Evolutionary conservation across 2,329 filamentous ascomycete genomes (phyloP).

Genomic region (Phyllachora maydis): DNA sequence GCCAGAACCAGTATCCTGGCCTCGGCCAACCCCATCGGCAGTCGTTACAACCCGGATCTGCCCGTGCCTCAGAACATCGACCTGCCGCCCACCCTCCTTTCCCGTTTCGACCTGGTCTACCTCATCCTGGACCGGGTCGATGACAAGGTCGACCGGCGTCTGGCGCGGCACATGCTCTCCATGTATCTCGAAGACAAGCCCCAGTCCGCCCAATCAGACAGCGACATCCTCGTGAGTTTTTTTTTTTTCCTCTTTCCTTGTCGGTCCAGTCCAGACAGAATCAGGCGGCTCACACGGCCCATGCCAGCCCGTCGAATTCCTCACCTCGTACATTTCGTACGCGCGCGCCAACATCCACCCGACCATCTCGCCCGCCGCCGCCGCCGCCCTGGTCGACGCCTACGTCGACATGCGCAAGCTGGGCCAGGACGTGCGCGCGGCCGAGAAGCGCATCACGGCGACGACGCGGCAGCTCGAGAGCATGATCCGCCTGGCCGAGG

Average conservation of each 20-base stretch:
- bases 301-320: constrained; percentile 84
- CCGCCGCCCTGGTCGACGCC: constrained; percentile 74
- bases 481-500: constrained; percentile 90
- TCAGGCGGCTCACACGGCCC: constrained; percentile 49
- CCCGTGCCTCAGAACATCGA: constrained; percentile 98
- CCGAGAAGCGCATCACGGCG: constrained; percentile 82
- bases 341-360: constrained; percentile 85
- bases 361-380: constrained; percentile 72
- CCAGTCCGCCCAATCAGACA: constrained; percentile 75
- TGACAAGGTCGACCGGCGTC: constrained; percentile 70
- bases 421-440: constrained; percentile 86
- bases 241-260: too few relatives aligned
- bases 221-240: constrained; percentile 92
- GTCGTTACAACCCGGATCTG: constrained; percentile 96
- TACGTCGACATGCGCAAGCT: constrained; percentile 91
- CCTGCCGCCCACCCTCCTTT: constrained; percentile 83
- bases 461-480: constrained; percentile 95
- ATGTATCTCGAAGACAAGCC: constrained; percentile 94
- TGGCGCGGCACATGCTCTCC: constrained; percentile 89
- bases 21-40: constrained; percentile 92
- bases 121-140: constrained; percentile 97
- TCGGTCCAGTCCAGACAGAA: constrained; percentile 75
- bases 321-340: constrained; percentile 99
- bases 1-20: constrained; percentile 92
- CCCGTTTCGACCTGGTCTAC: constrained; percentile 95